A percentile compares a stretch with the other conserved stretches of the same genome.
These are phyloP conservation scores for Baudoinia panamericana DNA, from an alignment of 495 filamentous ascomycete species.

Conservation along the genomic window DNA sequence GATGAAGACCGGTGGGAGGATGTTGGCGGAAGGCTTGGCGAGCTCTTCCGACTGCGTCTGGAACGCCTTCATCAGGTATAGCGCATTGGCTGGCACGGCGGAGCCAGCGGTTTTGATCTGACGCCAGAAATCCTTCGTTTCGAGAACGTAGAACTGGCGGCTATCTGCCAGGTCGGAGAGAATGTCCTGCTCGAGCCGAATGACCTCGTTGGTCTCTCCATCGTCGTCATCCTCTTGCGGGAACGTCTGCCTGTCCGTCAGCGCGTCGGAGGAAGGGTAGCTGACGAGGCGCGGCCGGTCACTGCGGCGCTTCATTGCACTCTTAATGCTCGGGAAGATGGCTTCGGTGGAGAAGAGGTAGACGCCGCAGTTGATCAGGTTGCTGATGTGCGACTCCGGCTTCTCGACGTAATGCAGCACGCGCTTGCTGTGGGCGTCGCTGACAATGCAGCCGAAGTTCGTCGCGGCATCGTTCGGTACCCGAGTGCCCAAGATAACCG, in stretches of 20 bases:
- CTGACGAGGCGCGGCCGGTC: slow-evolving; percentile 82
- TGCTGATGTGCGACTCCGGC: slow-evolving; percentile 94
- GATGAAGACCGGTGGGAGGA: slow-evolving; percentile 90
- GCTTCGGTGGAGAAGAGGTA: slow-evolving; percentile 92
- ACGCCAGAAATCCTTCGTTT: slow-evolving; percentile 99
- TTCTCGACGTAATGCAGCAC: slow-evolving; percentile 99
- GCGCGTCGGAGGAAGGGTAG: slow-evolving; percentile 89
- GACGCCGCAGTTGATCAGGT: slow-evolving; percentile 98
- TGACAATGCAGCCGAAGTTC: slow-evolving; percentile 98
- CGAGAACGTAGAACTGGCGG: slow-evolving; percentile 96
- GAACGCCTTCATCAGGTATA: slow-evolving; percentile 92
- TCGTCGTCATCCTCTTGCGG: slow-evolving; percentile 53
- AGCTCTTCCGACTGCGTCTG: slow-evolving; percentile 76
- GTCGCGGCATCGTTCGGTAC: slow-evolving; percentile 83
- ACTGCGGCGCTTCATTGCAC: slow-evolving; percentile 87
- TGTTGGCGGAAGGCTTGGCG: slow-evolving; percentile 69
- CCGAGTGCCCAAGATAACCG: slow-evolving; percentile 87
- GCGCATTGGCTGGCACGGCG: slow-evolving; percentile 90
- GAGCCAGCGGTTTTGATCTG: slow-evolving; percentile 99
- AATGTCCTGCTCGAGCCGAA: slow-evolving; percentile 95
- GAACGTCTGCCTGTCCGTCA: slow-evolving; percentile 68
- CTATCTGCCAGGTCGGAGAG: slow-evolving; percentile 91
- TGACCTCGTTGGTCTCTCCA: slow-evolving; percentile 69
- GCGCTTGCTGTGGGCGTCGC: slow-evolving; percentile 84
- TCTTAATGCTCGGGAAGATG: slow-evolving; percentile 93